Percentiles rank a stretch among this genome's conserved stretches.
These are phyloP conservation scores for Hortiboletus campestris DNA, from an alignment of 768 basidiomycete species.

Conservation along the genomic window DNA sequence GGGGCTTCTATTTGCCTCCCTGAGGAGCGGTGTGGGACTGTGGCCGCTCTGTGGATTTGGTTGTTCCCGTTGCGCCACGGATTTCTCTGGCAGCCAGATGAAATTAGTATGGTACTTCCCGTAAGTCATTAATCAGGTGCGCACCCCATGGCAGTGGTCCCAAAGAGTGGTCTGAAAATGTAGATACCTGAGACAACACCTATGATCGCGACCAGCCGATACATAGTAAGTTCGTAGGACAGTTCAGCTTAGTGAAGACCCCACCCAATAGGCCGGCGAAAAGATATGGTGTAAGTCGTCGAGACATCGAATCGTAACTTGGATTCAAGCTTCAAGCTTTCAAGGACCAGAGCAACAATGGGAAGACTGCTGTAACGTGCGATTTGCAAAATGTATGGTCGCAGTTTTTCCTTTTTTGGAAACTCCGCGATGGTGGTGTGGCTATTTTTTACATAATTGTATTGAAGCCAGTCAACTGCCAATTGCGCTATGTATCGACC, in stretches of 20 bases:
- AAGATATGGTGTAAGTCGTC: constrained; percentile 48
- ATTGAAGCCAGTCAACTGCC: not conserved
- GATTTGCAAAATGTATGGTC: constrained; percentile 3
- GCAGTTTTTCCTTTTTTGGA: constrained; percentile 17
- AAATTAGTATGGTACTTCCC: not conserved
- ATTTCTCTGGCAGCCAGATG: constrained; percentile 12
- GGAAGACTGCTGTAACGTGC: not conserved
- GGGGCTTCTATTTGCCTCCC: constrained; percentile 9
- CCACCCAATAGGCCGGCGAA: constrained; percentile 60
- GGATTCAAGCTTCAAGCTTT: not conserved
- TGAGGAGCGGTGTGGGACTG: constrained; percentile 3
- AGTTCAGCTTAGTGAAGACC: not conserved
- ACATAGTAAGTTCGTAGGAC: constrained; percentile 2
- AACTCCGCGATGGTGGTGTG: constrained; percentile 27
- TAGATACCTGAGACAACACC: constrained; percentile 64
- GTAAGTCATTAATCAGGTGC: not conserved
- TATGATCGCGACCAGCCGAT: constrained; percentile 22
- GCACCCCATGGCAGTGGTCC: constrained; percentile 17
- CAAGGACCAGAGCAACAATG: not conserved
- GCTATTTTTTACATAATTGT: not conserved
- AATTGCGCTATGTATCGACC: constrained; percentile 1
- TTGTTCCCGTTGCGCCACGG: not conserved
- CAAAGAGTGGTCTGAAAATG: constrained; percentile 56
- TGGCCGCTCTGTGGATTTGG: constrained; percentile 1
- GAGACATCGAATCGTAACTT: constrained; percentile 25